Evolutionary conservation across 495 filamentous ascomycete species (phyloP).

Genomic region (Penicillium flavigenum): DNA sequence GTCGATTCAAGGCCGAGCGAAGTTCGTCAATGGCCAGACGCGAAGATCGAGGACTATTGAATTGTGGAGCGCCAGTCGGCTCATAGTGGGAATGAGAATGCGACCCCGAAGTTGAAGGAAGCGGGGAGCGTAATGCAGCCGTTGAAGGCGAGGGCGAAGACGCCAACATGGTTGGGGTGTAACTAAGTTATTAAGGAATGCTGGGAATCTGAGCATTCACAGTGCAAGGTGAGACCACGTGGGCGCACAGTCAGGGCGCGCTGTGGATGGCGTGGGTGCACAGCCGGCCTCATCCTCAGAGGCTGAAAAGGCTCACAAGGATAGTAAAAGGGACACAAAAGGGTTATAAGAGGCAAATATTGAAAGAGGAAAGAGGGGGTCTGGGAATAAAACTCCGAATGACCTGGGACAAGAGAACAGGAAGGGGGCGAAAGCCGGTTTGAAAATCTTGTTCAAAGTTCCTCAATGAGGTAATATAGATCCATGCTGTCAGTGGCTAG

Average conservation of each 20-base stretch:
- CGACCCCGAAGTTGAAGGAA: slow-evolving; percentile 26
- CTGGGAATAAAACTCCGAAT: slow-evolving; percentile 8
- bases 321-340: neutral
- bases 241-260: slow-evolving; percentile 45
- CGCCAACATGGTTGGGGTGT: slow-evolving; percentile 42
- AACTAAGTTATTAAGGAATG: slow-evolving; percentile 21
- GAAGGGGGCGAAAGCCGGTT: slow-evolving; percentile 2
- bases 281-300: slow-evolving; percentile 34
- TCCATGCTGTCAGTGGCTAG: slow-evolving; percentile 1
- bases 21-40: slow-evolving; percentile 51
- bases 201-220: slow-evolving; percentile 22
- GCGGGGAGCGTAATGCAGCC: slow-evolving; percentile 37
- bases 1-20: slow-evolving; percentile 45
- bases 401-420: neutral
- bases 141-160: slow-evolving; percentile 50
- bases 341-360: neutral
- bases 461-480: slow-evolving; percentile 9
- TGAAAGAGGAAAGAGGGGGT: slow-evolving; percentile 6
- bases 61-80: slow-evolving; percentile 33
- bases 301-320: slow-evolving; percentile 4
- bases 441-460: slow-evolving; percentile 14
- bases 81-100: slow-evolving; percentile 36
- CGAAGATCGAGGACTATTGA: slow-evolving; percentile 41
- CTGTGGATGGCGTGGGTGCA: slow-evolving; percentile 33
- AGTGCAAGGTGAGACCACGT: slow-evolving; percentile 43